Conservation (phyloP, 1,284 basidiomycete species). For the Ceratobasidium sp. region DNA sequence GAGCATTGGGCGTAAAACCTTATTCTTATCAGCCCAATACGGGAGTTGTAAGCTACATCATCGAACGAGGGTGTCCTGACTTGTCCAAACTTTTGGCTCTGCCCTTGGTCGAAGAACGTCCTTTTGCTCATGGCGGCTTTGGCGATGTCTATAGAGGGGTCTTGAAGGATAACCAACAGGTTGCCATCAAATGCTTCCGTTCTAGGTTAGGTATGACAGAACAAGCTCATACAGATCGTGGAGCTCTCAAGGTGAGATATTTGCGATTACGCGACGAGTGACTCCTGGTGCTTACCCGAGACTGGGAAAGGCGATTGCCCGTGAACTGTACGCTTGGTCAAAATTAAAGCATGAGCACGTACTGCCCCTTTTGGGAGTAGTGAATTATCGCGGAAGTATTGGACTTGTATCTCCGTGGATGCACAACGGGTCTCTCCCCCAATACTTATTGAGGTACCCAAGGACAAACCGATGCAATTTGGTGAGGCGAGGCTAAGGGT, state of each 20-base stretch:
- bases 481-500: neutral
- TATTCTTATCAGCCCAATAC: no score
- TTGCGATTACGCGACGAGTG: neutral
- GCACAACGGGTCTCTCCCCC: neutral
- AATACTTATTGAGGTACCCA: neutral
- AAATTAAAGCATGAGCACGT: neutral
- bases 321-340: conserved; percentile 12
- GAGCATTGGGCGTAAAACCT: no score
- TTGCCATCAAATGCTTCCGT: neutral
- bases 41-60: neutral
- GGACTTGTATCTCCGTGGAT: conserved; percentile 25
- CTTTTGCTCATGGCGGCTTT: conserved; percentile 1
- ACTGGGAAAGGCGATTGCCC: neutral
- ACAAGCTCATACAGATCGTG: neutral
- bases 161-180: neutral
- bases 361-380: neutral
- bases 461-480: neutral
- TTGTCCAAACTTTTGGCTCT: neutral
- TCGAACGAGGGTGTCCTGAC: neutral
- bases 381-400: neutral
- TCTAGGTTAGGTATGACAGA: neutral
- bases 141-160: neutral
- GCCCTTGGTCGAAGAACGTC: neutral
- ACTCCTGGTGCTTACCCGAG: neutral
- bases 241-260: no score